Percentiles rank a stretch among this genome's conserved stretches.
Conservation (phyloP, 495 filamentous ascomycete genomes). For the Neurospora sp. region DNA sequence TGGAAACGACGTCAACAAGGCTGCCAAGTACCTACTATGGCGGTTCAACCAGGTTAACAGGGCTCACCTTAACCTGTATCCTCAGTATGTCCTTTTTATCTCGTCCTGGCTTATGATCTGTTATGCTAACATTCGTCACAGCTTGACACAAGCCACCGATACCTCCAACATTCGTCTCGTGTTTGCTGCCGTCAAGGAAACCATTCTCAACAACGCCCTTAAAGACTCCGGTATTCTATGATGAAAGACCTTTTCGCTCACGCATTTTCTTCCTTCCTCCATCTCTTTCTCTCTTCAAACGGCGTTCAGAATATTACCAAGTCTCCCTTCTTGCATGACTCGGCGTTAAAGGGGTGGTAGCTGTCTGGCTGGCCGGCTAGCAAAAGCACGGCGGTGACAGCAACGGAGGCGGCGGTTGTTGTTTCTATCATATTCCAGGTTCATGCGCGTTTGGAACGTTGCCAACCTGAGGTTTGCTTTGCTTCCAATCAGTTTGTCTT, state of each 20-base stretch:
- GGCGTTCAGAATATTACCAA: neutral
- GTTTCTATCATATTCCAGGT: neutral
- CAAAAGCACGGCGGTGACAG: neutral
- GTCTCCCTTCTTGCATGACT: neutral
- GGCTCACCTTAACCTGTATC: slow-evolving; percentile 91
- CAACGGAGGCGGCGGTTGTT: neutral
- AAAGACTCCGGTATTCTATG: slow-evolving; percentile 96
- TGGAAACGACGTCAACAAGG: slow-evolving; percentile 93
- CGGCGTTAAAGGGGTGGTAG: neutral
- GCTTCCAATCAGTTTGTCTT: neutral
- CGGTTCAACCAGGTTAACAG: slow-evolving; percentile 97
- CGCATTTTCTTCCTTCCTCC: neutral
- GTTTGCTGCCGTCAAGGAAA: slow-evolving; percentile 97
- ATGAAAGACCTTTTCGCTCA: slow-evolving; percentile 12
- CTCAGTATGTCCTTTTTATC: slow-evolving; percentile 62
- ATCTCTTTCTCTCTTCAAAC: neutral
- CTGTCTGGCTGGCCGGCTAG: neutral
- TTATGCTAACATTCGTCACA: slow-evolving; percentile 34
- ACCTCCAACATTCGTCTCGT: slow-evolving; percentile 96
- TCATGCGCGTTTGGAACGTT: neutral
- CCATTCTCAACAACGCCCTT: slow-evolving; percentile 93
- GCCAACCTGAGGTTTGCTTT: neutral
- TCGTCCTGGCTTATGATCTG: neutral
- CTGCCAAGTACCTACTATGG: slow-evolving; percentile 96
- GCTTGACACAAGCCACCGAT: slow-evolving; percentile 95